Base-by-base conservation (phyloP, 768 basidiomycete species). In the Astraeus odoratus region DNA sequence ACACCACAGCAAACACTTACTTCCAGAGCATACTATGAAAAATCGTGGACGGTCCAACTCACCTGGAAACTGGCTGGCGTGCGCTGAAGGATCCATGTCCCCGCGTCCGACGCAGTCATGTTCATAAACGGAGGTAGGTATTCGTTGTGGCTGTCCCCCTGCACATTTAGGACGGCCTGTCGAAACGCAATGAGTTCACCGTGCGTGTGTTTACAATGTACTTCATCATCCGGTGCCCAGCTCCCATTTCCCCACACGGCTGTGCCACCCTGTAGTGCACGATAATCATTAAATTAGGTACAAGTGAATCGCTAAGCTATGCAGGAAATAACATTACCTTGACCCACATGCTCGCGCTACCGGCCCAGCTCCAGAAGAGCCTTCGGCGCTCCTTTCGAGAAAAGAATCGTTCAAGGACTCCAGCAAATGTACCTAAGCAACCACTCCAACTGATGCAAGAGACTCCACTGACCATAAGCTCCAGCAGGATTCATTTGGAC, bases 311-410 rank as follows among this genome's bases (percentile, higher is more conserved):
- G 26, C n/a, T n/a, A n/a, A n/a, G n/a, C n/a, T n/a, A 13, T 9
- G 8, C 26, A 10, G 30, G 2, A 25, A 42, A 13, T n/a, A 4
- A n/a, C 35, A 18, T n/a, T 58, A 80, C 88, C 77, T 94, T 95
- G 49, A 94, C 77, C 92, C 92, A 94, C 80, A 93, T 77, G 52
- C 88, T 87, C 19, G 86, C 91, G 51, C 89, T 86, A 25, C 94
- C 94, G 6, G 90, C 90, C 95, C 95, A 99, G 57, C 84, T 87
- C 23, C 91, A 75, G 71, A 99, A 97, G 9, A 99, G 72, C 41
- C 78, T 81, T 48, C 87, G 88, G 1, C 95, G 77, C 63, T 99
- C 96, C 35, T 76, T 81, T 30, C 90, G 73, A 1, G 89, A 93
- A 62, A 99, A 97, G 70, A 96, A 94, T 27, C 83, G 77, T 54